Conservation (phyloP, 164 flowering plant genomes). For the Tetracentron sinense region DNA sequence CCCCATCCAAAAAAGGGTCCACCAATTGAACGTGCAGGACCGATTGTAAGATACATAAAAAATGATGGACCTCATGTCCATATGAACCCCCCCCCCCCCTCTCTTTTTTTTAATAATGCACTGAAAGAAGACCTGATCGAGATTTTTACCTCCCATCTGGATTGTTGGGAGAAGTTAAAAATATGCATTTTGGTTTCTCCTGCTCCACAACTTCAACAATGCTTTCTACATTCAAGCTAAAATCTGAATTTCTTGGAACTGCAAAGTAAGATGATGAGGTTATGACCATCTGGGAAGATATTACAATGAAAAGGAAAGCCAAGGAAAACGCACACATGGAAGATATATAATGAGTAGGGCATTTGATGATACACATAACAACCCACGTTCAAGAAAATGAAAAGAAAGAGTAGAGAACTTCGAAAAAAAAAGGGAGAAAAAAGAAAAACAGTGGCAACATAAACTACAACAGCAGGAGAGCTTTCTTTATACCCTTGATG, state of each 20-base stretch:
- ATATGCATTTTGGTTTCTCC: slow-evolving; percentile 94
- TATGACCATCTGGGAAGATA: neutral
- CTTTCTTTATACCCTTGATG: slow-evolving; percentile 53
- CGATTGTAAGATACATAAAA: neutral
- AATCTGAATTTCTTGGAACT: slow-evolving; percentile 87
- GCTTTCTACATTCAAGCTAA: slow-evolving; percentile 70
- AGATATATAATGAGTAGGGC: neutral
- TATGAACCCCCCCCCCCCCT: no score
- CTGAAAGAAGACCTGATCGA: neutral
- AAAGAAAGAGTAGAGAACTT: neutral
- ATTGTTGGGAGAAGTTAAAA: slow-evolving; percentile 95
- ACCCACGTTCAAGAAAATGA: neutral
- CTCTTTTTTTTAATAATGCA: neutral
- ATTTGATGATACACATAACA: no score
- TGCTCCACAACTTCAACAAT: slow-evolving; percentile 57
- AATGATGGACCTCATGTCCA: neutral
- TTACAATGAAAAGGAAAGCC: neutral
- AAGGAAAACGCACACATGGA: no score
- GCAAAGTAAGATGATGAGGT: slow-evolving; percentile 21
- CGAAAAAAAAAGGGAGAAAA: neutral
- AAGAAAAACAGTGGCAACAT: no score
- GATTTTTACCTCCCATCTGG: slow-evolving; percentile 94
- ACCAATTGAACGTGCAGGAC: neutral
- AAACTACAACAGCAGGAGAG: no score
- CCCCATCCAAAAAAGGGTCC: no score